These are phyloP conservation scores for Candida smagusa DNA, from an alignment of 1,139 yeast genomes.

Conservation along the genomic window DNA sequence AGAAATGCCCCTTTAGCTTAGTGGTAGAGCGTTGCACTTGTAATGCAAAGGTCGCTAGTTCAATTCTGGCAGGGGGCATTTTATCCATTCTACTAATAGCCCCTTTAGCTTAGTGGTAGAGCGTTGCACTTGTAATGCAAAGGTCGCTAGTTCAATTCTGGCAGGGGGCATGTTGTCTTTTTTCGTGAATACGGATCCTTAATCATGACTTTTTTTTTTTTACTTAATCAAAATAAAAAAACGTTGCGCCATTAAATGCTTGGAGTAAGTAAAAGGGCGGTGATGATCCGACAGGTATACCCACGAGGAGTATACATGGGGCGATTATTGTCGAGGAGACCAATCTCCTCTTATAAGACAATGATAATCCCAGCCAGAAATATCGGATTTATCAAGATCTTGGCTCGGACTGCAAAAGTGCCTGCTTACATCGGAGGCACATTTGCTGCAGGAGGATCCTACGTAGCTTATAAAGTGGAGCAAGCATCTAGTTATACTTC, in stretches of 20 bases:
- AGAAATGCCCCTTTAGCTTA: conserved; percentile 72
- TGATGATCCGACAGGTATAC: no score
- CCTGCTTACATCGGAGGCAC: conserved; percentile 90
- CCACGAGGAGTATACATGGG: no score
- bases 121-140: conserved; percentile 96
- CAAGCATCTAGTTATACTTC: conserved; percentile 74
- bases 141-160: conserved; percentile 95
- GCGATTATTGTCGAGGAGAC: no score
- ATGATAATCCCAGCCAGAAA: conserved; percentile 16
- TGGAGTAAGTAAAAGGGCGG: no score
- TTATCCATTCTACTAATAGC: no score
- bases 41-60: conserved; percentile 94
- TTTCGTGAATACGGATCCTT: no score
- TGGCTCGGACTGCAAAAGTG: conserved; percentile 44
- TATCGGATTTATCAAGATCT: conserved; percentile 49
- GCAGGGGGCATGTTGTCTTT: conserved; percentile 59
- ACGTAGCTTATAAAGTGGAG: conserved; percentile 85
- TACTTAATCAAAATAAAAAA: no score
- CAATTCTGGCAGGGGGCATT: conserved; percentile 88
- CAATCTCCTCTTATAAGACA: not conserved
- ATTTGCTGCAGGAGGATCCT: conserved; percentile 91
- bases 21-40: conserved; percentile 97
- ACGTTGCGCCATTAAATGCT: no score
- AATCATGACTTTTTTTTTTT: no score
- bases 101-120: conserved; percentile 92